These are phyloP conservation scores for Holtermannia corniformis DNA, from an alignment of 768 basidiomycete species.

Conservation along the genomic window DNA sequence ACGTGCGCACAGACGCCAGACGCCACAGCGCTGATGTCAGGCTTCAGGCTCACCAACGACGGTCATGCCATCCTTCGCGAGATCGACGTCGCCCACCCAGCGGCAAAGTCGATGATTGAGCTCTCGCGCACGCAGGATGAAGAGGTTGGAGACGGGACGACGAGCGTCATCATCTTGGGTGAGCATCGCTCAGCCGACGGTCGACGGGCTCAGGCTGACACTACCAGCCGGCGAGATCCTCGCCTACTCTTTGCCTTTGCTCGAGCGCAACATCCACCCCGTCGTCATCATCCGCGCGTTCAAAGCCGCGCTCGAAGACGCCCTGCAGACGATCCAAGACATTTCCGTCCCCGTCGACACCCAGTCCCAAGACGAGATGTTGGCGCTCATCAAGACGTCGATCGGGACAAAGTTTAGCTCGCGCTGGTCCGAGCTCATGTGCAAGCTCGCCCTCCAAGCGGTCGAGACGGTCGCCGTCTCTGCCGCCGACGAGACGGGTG, in stretches of 20 bases:
- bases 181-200: conserved; percentile 26
- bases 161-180: conserved; percentile 96
- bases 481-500: conserved; percentile 46
- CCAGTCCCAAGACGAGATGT: conserved; percentile 78
- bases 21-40: not conserved
- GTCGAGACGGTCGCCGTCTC: conserved; percentile 68
- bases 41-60: conserved; percentile 78
- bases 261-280: conserved; percentile 95
- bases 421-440: conserved; percentile 97
- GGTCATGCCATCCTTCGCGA: conserved; percentile 98
- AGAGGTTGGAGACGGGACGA: conserved; percentile 97
- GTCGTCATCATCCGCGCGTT: conserved; percentile 98
- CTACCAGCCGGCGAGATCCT: conserved; percentile 84
- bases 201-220: not conserved
- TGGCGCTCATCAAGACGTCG: conserved; percentile 91
- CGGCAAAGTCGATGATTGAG: conserved; percentile 99
- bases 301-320: conserved; percentile 88
- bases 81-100: conserved; percentile 97
- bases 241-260: conserved; percentile 81
- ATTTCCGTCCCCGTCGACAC: conserved; percentile 87
- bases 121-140: conserved; percentile 95
- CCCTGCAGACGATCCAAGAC: conserved; percentile 73
- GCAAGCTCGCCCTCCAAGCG: conserved; percentile 81
- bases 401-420: conserved; percentile 97
- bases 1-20: conserved; percentile 17